These are phyloP conservation scores for Penicillium samsonianum DNA, from an alignment of 495 filamentous ascomycete species.

Conservation along the genomic window DNA sequence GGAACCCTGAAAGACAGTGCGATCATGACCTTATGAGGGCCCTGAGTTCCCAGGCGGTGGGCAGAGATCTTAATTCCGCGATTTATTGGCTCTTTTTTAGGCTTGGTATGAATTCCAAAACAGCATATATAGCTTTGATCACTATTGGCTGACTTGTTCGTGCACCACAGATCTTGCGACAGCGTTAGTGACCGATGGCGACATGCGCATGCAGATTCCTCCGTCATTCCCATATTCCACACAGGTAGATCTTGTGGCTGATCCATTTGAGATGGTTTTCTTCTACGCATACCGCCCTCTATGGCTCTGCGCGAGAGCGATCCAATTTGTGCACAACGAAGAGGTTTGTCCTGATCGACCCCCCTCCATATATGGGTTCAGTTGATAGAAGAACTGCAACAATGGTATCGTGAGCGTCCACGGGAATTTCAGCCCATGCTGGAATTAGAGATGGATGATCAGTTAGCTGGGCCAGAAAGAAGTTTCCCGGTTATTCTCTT, in stretches of 20 bases:
- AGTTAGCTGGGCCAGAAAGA: slow-evolving; percentile 17
- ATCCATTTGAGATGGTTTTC: slow-evolving; percentile 27
- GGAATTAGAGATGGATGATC: slow-evolving; percentile 25
- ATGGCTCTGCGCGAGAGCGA: slow-evolving; percentile 33
- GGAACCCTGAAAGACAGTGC: slow-evolving; percentile 14
- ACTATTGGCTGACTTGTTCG: neutral
- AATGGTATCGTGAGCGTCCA: slow-evolving; percentile 40
- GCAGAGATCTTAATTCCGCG: slow-evolving; percentile 26
- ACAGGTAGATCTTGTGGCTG: slow-evolving; percentile 13
- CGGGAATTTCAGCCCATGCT: slow-evolving; percentile 39
- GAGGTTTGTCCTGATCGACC: slow-evolving; percentile 18
- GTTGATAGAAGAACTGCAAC: slow-evolving; percentile 30
- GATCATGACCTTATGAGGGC: slow-evolving; percentile 13
- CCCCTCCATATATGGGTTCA: slow-evolving; percentile 29
- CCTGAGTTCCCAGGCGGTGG: slow-evolving; percentile 21
- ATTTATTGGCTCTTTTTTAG: slow-evolving; percentile 42
- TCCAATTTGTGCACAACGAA: slow-evolving; percentile 27
- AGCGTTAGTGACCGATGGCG: slow-evolving; percentile 30
- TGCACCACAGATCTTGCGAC: slow-evolving; percentile 28
- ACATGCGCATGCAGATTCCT: slow-evolving; percentile 27
- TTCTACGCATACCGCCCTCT: slow-evolving; percentile 32
- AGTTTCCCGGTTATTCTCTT: slow-evolving; percentile 44
- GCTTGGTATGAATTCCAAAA: slow-evolving; percentile 28
- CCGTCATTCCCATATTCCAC: slow-evolving; percentile 20
- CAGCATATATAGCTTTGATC: neutral